Base-by-base conservation (phyloP, 1,284 basidiomycete species). In the Trichosporon coremiiforme region DNA sequence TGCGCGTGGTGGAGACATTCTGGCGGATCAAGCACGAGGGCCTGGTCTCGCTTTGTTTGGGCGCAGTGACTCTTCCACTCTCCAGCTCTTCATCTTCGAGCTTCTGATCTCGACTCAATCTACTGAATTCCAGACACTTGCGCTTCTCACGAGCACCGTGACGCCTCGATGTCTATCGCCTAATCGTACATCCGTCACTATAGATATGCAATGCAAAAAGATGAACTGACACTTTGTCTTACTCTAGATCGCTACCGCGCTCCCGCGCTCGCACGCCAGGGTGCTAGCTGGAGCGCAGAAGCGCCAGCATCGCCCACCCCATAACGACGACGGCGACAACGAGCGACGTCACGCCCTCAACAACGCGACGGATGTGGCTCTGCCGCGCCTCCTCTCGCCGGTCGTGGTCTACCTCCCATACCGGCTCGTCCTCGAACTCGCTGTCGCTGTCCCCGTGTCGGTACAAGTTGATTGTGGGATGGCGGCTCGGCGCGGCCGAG, bases 251-350 rank as follows among this genome's bases (percentile, higher is more conserved):
- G 33, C 33, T 8, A 35, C 2, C 9, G 33, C 33, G 33, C 33
- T 35, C 33, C 2, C 33, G 33, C 25, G 25, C 25, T 25, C 25
- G 25, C 25, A 25, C 25, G 25, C 25, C 25, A 25, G 25, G 33
- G 29, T 4, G 57, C 69, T 73, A 76, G 55, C 77, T 78, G n/a
- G 75, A 76, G n/a, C 75, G 57, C 53, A 79, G 67, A 5, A 79
- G 66, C 29, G 74, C 77, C 29, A 79, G 67, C 74, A 79, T 75
- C 7, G 65, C 70, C 78, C 78, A 79, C 0, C 78, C 78, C 10
- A 69, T 68, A 10, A 69, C 66, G 75, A 77, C 78, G 7, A 68
- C 72, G 1, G 55, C 70, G 1, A 74, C 73, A 1, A 77, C 47
- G 4, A 68, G 75, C 31, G 75, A 68, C 25, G 73, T 72, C 4